Base-by-base conservation (phyloP, 768 basidiomycete species). In the Inosperma sp. region DNA sequence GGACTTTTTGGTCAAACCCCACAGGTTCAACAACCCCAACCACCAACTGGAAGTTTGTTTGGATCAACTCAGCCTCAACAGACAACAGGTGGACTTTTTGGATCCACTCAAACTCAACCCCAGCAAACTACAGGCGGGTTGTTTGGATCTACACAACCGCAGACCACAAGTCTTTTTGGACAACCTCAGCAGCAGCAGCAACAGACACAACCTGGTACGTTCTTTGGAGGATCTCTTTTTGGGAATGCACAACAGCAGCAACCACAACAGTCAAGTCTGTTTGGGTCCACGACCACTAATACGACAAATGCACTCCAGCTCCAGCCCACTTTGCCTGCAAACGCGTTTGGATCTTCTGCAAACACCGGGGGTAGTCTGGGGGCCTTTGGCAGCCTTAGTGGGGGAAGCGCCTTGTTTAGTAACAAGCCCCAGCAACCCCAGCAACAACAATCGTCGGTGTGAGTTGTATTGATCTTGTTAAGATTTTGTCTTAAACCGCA, bases 41-140 rank as follows among this genome's bases (percentile, higher is more conserved):
- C 54, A 52, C 39, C 57, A 49, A 55, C 39, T 47, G 53, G 53
- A 13, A 48, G 49, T n/a, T 45, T 74, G 22, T 77, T 78, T 54
- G 70, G 75, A 16, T 59, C 62, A 23, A 51, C 59, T 13, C 54
- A 57, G 37, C 40, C 59, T 29, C 59, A 60, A 29, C 62, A 56
- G 29, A 37, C 50, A 21, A 19, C 48, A 12, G 60, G 55, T 35
- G 47, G 59, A 6, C 40, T 67, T 7, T 74, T 75, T 60, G 72
- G 72, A 35, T 65, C 68, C 44, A 49, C 65, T 49, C 55, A 55
- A 34, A 58, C 60, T 22, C 63, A 63, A 46, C 74, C 74, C 16
- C 59, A 49, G 19, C 70, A 70, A 21, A 69, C 69, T 43, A 54
- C 58, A 10, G 45, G 59, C 1, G 62, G 71, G 0, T 55, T 73